Evolutionary conservation across 306 rosid genomes (phyloP), one percentile per base, ranked within the genome.

Genomic region (Canavalia ensiformis): DNA sequence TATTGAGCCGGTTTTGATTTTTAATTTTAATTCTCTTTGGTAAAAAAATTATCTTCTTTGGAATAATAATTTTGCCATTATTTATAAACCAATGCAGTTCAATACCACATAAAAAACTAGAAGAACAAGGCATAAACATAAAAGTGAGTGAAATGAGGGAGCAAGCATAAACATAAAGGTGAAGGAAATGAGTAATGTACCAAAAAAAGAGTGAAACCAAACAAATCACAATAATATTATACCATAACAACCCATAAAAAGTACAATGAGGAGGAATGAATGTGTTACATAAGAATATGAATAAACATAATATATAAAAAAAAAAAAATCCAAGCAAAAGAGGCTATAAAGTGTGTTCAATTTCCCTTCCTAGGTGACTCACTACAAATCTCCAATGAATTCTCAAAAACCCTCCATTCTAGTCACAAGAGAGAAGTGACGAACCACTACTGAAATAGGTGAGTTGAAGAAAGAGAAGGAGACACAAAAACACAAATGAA

Each of bases 161-260:
- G 25, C 25, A 18, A 18, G 25, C 25, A 18, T 18, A 18, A 18
- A 18, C 25, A 18, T 18, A 18, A 18, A 18, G 25, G 25, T 7
- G 8, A 44, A 44, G 4, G 41, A 44, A 4, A 18, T 18, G 25
- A 18, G 25, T 18, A 18, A 18, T 18, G 25, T 18, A 18, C 25
- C 25, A 18, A 1, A 4, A 1, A 55, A 45, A 1, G 55, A 50
- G 74, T 8, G 2, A 76, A 84, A 54, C 4, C 29, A 84, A 66
- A 74, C 74, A 68, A 84, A 42, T 84, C 75, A 80, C 56, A 68
- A 62, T 80, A 75, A 75, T 56, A 73, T 79, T 84, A 84, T 67
- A 69, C 34, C 3, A 58, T 69, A 70, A 79, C 77, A 69, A 69
- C 7, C 50, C 59, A 42, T 5, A 44, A 74, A 33, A 12, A 68